These are phyloP conservation scores for Cladosporium sp. DNA, from an alignment of 2,329 filamentous ascomycete species.

Conservation along the genomic window DNA sequence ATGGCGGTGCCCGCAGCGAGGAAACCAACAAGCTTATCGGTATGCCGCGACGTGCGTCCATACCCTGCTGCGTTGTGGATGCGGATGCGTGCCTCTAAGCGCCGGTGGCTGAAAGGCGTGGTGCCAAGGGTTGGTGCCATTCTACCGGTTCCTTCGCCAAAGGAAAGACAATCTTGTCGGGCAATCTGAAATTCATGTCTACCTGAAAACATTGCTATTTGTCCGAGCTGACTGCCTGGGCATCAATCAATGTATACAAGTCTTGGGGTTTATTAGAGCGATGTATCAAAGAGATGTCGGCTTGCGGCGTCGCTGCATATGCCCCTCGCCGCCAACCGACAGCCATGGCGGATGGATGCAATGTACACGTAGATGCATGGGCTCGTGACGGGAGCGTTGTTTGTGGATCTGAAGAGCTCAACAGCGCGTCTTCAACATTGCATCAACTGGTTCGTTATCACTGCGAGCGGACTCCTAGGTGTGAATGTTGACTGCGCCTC, in stretches of 20 bases:
- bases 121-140: background rate
- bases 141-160: background rate
- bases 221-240: background rate
- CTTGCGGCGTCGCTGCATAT: background rate
- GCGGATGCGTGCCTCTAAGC: slow-evolving; percentile 4
- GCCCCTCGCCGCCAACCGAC: slow-evolving; percentile 1
- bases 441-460: no score
- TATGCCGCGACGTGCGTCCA: background rate
- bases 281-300: no score
- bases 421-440: no score
- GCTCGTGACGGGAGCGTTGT: no score
- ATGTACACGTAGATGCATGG: no score
- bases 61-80: slow-evolving; percentile 2
- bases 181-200: background rate
- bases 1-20: background rate
- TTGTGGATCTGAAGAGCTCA: no score
- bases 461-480: no score
- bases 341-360: background rate
- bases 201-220: background rate
- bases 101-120: background rate
- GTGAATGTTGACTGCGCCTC: no score
- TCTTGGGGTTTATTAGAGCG: background rate
- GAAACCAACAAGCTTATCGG: background rate
- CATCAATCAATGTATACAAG: background rate
- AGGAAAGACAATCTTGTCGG: background rate